A percentile compares a stretch with the other conserved stretches of the same genome.
Evolutionary conservation across 1,284 basidiomycete genomes (phyloP).

Genomic region (Moesziomyces parantarcticus): DNA sequence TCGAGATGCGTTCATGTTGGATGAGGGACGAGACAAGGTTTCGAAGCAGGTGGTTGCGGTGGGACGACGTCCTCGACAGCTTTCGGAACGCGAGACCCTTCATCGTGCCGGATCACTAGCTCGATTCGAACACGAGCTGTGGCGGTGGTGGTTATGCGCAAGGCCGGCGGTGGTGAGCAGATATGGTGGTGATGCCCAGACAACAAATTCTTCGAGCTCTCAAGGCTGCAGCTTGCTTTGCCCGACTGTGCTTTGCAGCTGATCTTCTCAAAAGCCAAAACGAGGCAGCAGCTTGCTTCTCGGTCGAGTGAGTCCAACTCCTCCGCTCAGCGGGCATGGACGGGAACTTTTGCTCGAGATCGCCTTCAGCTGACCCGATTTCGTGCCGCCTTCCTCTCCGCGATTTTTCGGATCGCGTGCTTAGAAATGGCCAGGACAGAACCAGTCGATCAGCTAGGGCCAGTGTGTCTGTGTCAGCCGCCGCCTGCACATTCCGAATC

Average conservation of each 20-base stretch:
- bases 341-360: constrained; percentile 5
- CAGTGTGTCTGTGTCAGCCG: no score
- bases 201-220: constrained; percentile 3
- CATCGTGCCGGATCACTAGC: constrained; percentile 39
- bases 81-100: constrained; percentile 67
- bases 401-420: background rate
- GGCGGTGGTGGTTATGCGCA: background rate
- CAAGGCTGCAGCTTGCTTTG: background rate
- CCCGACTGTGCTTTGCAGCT: background rate
- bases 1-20: constrained; percentile 95
- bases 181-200: constrained; percentile 1
- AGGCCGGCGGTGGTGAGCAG: background rate
- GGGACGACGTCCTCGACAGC: constrained; percentile 57
- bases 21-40: constrained; percentile 95
- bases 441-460: background rate
- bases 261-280: constrained; percentile 24
- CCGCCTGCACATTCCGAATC: background rate
- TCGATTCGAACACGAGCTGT: background rate
- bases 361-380: constrained; percentile 6
- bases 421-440: background rate
- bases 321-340: constrained; percentile 8
- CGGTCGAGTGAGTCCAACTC: constrained; percentile 26
- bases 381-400: background rate
- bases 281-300: constrained; percentile 4
- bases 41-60: constrained; percentile 47